Conservation (phyloP, 331 rosid genomes). For the Stylosanthes scabra region DNA sequence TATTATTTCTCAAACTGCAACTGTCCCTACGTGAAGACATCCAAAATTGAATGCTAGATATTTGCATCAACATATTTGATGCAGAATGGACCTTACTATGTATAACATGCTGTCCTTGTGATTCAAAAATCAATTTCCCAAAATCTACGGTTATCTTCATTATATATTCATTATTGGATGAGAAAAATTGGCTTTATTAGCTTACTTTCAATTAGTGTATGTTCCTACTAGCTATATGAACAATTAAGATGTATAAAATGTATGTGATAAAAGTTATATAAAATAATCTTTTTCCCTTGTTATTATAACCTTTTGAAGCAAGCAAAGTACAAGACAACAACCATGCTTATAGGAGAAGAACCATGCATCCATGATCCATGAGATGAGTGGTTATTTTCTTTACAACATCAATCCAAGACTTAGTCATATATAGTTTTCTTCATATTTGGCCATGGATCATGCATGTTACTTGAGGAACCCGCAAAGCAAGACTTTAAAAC, state of each 20-base stretch:
- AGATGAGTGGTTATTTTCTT: neutral
- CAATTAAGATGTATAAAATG: neutral
- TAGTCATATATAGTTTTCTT: neutral
- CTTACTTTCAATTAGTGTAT: neutral
- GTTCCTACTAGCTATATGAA: neutral
- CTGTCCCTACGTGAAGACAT: constrained; percentile 56
- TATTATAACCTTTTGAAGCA: neutral
- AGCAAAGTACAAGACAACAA: neutral
- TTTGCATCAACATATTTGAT: constrained; percentile 59
- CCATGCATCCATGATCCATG: constrained; percentile 3
- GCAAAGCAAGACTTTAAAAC: neutral
- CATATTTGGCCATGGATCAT: neutral
- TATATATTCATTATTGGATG: neutral
- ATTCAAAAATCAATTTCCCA: constrained; percentile 32
- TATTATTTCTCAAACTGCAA: constrained; percentile 52
- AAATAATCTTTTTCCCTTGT: neutral
- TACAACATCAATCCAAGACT: neutral
- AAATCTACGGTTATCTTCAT: constrained; percentile 57
- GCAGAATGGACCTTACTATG: constrained; percentile 30
- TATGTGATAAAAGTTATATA: neutral
- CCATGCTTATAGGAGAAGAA: constrained; percentile 5
- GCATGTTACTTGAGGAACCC: constrained; percentile 9
- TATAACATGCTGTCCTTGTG: constrained; percentile 63
- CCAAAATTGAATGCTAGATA: constrained; percentile 53
- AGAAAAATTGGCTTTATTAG: neutral